Evolutionary conservation across 768 basidiomycete species (phyloP).

Genomic region (Naganishia randhawae): DNA sequence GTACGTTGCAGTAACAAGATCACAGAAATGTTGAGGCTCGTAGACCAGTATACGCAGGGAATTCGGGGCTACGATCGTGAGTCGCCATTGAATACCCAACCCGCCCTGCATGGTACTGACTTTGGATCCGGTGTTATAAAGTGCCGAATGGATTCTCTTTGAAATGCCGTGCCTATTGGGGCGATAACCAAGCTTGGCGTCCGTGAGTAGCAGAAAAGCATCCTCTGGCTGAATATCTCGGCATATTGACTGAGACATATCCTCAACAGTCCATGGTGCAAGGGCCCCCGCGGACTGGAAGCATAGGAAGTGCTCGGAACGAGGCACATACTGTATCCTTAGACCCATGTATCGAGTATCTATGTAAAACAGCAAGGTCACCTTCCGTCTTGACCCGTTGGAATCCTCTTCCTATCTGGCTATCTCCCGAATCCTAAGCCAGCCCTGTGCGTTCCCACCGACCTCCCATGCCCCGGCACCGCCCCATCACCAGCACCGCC

Average conservation of each 20-base stretch:
- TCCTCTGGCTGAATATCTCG: not conserved
- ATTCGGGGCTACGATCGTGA: conserved; percentile 41
- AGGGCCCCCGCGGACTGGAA: conserved; percentile 27
- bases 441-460: not conserved
- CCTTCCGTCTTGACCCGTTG: too few relatives aligned
- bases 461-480: not conserved
- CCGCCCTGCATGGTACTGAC: not conserved
- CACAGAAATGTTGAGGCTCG: conserved; percentile 26
- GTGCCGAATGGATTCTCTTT: conserved; percentile 41
- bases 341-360: conserved; percentile 1
- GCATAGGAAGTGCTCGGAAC: conserved; percentile 14
- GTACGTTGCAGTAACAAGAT: conserved; percentile 29
- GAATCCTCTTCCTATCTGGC: not conserved
- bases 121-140: not conserved
- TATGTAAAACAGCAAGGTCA: not conserved
- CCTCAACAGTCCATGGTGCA: conserved; percentile 28
- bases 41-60: conserved; percentile 35
- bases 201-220: conserved; percentile 35
- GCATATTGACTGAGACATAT: not conserved
- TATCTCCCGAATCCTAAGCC: not conserved
- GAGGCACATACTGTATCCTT: conserved; percentile 3
- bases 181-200: conserved; percentile 34
- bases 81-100: conserved; percentile 12
- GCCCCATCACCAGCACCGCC: not conserved
- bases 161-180: conserved; percentile 44